Evolutionary conservation across 148 eudicot species (phyloP).

Genomic region (Hydrangea macrophylla): DNA sequence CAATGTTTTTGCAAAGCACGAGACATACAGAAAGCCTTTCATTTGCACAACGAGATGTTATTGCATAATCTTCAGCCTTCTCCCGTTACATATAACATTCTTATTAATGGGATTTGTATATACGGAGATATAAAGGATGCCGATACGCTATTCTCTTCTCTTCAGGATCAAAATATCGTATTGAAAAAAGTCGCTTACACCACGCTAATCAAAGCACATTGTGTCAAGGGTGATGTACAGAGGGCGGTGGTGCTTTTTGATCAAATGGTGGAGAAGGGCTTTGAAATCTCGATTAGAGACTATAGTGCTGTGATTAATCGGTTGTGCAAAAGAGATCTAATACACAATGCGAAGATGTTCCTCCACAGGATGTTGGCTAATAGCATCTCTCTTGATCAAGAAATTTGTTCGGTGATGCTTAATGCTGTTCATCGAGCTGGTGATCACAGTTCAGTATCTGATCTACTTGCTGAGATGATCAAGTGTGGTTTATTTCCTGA

Average conservation of each 20-base stretch:
- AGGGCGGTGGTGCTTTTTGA: conserved; percentile 48
- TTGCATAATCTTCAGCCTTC: conserved; percentile 47
- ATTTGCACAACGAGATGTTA: conserved; percentile 54
- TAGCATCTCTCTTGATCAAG: conserved; percentile 50
- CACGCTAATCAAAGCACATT: conserved; percentile 77
- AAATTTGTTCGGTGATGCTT: conserved; percentile 41
- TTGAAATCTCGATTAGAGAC: conserved; percentile 59
- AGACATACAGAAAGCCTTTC: conserved; percentile 40
- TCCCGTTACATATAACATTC: conserved; percentile 64
- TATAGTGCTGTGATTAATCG: conserved; percentile 74
- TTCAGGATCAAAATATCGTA: conserved; percentile 37
- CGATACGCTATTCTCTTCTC: conserved; percentile 43
- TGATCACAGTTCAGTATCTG: conserved; percentile 22
- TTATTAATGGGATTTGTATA: conserved; percentile 67
- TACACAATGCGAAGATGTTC: conserved; percentile 55
- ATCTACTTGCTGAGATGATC: conserved; percentile 29
- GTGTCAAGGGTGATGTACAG: conserved; percentile 63
- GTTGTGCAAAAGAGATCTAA: conserved; percentile 62
- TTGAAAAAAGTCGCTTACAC: conserved; percentile 67
- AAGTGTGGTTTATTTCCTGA: conserved; percentile 37
- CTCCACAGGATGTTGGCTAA: conserved; percentile 51
- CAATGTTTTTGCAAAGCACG: conserved; percentile 55
- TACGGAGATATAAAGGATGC: conserved; percentile 52
- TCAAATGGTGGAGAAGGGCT: conserved; percentile 62
- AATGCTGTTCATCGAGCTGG: conserved; percentile 30